These are phyloP conservation scores for Bolboschoenoplectus hybrid DNA, from an alignment of 202 grass and related monocot species.

Conservation along the genomic window DNA sequence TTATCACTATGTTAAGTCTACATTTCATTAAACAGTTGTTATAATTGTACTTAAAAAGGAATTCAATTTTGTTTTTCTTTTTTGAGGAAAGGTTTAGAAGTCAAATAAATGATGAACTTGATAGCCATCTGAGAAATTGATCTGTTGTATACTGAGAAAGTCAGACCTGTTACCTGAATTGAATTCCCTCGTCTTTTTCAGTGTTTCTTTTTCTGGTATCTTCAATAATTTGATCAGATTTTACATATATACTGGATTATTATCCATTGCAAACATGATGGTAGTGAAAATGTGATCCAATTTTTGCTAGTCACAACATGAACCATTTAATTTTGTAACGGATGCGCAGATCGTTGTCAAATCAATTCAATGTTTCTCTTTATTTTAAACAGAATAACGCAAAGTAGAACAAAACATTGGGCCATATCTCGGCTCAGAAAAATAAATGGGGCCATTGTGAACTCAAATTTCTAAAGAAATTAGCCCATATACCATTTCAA, in stretches of 20 bases:
- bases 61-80: neutral
- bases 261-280: neutral
- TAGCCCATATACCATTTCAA: neutral
- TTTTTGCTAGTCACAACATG: neutral
- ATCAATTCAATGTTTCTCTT: neutral
- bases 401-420: neutral
- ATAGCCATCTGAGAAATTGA: neutral
- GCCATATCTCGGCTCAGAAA: neutral
- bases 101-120: conserved; percentile 6
- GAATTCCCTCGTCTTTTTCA: neutral
- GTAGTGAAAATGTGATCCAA: neutral
- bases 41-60: neutral
- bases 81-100: neutral
- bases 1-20: too few species aligned
- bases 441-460: neutral
- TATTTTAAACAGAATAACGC: neutral
- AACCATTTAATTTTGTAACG: neutral
- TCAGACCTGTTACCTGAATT: neutral
- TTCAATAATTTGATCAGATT: neutral
- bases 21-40: neutral
- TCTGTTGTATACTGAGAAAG: conserved; percentile 7
- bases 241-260: neutral
- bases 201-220: neutral
- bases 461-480: neutral
- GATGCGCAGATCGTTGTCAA: neutral